phyloP scores from a whole-genome alignment of 208 protist species.

The Trichomonas tenax region DNA sequence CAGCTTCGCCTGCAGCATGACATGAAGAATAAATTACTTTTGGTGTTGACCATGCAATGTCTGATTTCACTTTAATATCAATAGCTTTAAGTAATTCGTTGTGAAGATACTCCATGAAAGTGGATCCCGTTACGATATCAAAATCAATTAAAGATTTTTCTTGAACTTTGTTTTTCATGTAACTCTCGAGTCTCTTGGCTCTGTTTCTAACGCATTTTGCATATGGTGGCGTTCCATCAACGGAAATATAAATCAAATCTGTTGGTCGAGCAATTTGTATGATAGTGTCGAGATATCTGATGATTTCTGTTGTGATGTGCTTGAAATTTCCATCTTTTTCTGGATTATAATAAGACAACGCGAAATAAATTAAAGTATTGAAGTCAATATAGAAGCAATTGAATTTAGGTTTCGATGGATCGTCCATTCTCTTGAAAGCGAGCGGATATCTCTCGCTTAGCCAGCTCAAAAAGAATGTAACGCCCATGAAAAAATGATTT shows the following conservation, averaged over 20 bases:
- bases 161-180: not conserved
- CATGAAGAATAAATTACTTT: constrained; percentile 51
- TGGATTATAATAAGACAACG: not conserved
- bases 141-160: not conserved
- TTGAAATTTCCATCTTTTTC: not conserved
- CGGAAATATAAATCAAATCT: not conserved
- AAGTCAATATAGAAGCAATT: constrained; percentile 13
- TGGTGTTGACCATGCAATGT: constrained; percentile 57
- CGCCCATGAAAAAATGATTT: constrained; percentile 10
- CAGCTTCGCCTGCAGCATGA: constrained; percentile 80
- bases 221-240: not conserved
- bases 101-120: not conserved
- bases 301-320: not conserved
- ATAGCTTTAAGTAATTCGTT: not conserved
- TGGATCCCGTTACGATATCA: not conserved
- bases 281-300: not conserved
- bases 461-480: not conserved
- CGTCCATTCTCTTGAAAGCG: not conserved
- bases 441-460: not conserved
- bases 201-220: not conserved
- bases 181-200: not conserved
- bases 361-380: not conserved
- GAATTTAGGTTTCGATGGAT: not conserved
- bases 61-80: not conserved
- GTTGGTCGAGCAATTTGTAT: not conserved